Evolutionary conservation across 225 moss, liverwort and hornwort genomes (phyloP).

Genomic region (Antitrichia curtipendula): DNA sequence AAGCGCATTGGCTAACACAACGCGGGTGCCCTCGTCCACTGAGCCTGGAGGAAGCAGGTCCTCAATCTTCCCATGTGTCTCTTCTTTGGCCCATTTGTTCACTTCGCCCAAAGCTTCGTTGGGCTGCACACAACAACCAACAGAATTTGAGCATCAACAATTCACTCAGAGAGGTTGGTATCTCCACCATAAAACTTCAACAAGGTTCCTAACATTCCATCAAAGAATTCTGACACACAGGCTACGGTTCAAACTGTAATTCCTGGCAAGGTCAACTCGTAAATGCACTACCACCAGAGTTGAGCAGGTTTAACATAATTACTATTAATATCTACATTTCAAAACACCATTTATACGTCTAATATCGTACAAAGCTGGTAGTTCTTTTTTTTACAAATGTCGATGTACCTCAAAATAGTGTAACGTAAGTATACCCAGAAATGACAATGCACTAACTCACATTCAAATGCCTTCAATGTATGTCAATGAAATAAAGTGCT

Average conservation of each 20-base stretch:
- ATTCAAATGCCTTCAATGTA: not conserved
- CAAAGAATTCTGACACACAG: not conserved
- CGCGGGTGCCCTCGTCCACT: slow-evolving; percentile 41
- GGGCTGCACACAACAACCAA: slow-evolving; percentile 19
- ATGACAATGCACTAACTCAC: not conserved
- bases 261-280: not conserved
- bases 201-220: not conserved
- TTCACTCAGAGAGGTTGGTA: not conserved
- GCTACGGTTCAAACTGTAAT: not conserved
- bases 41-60: slow-evolving; percentile 56
- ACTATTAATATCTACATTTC: not conserved
- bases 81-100: slow-evolving; percentile 66
- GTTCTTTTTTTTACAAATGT: not conserved
- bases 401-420: not conserved
- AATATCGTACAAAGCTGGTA: not conserved
- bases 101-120: slow-evolving; percentile 51
- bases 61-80: slow-evolving; percentile 62
- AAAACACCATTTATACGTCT: not conserved
- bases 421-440: not conserved
- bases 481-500: not conserved
- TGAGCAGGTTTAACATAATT: not conserved
- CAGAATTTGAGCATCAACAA: not conserved
- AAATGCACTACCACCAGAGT: not conserved
- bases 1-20: slow-evolving; percentile 72
- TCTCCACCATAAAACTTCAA: not conserved